Base-by-base conservation (phyloP, 352 stramenopile genomes). In the Pythium monospermum region DNA sequence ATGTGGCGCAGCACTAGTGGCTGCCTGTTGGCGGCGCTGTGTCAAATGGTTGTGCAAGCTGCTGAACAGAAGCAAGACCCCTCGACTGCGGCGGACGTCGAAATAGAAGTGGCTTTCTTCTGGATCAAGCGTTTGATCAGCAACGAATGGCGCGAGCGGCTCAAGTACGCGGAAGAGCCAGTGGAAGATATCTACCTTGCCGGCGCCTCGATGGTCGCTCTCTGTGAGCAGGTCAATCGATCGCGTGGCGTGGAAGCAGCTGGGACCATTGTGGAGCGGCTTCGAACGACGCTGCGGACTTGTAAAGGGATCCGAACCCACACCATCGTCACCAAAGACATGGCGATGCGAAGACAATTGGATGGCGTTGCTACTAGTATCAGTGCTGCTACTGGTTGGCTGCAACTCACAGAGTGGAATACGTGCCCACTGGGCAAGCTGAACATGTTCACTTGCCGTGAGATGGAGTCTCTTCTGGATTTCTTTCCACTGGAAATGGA, bases 81-180 rank as follows among this genome's bases (percentile, higher is more conserved):
- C 21, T 16, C 12, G 0, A 35, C 28, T 16, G 16, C 16, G 6
- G 21, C 12, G 21, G 39, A 33, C 4, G 52, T 36, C 16, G 70
- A 81, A 32, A 39, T 75, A 6, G 71, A 77, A 22, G 46, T 76
- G 25, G 48, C 55, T 15, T 33, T 88, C 11, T 55, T 67, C 16
- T 88, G 75, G 76, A 76, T 86, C 53, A 76, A 85, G 36, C 70
- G 81, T 18, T 58, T 88, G 51, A 53, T 77, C 19, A 73, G 71
- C 39, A 85, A 84, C 49, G 73, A 83, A 26, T 88, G 79, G 67
- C 74, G 79, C 13, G 74, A 85, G 36, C 65, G 61, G 33, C 49
- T 87, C 33, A 81, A 78, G 69, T 81, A 85, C 42, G 70, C 71
- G 0, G 71, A 66, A 13, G 74, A 67, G 6, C 71, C 73, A 4